These are phyloP conservation scores for Candida sithepensis DNA, from an alignment of 805 yeast genomes.

Conservation along the genomic window DNA sequence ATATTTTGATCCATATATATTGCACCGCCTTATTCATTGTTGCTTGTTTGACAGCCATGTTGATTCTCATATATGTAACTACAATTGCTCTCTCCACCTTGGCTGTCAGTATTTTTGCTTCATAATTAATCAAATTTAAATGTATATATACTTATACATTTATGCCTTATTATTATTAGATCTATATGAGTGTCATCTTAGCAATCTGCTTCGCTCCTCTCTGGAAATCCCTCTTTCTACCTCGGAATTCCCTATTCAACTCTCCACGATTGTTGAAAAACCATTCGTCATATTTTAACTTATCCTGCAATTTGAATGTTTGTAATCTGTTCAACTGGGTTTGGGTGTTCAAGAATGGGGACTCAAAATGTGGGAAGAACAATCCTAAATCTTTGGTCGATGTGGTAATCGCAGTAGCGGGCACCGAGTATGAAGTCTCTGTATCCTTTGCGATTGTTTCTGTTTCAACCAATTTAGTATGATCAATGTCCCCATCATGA, in stretches of 20 bases:
- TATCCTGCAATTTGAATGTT: conserved; percentile 27
- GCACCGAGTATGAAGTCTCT: background rate
- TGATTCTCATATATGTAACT: no score
- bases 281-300: conserved; percentile 60
- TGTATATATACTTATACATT: no score
- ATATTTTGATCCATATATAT: no score
- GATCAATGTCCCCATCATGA: conserved; percentile 47
- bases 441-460: conserved; percentile 1
- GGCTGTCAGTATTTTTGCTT: no score
- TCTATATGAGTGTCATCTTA: conserved; percentile 8
- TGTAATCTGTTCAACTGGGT: conserved; percentile 66
- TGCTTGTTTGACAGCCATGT: no score
- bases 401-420: conserved; percentile 3
- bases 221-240: conserved; percentile 68
- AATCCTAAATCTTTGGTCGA: conserved; percentile 42
- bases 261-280: conserved; percentile 85
- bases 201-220: conserved; percentile 50
- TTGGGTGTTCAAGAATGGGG: conserved; percentile 86
- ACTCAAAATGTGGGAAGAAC: conserved; percentile 79
- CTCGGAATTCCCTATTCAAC: conserved; percentile 69
- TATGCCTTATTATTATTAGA: background rate
- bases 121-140: no score
- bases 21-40: no score
- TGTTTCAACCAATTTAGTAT: conserved; percentile 23
- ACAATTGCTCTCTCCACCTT: no score